Evolutionary conservation across 129 eudicot genomes (phyloP).

Genomic region (Smallanthus sonchifolius): DNA sequence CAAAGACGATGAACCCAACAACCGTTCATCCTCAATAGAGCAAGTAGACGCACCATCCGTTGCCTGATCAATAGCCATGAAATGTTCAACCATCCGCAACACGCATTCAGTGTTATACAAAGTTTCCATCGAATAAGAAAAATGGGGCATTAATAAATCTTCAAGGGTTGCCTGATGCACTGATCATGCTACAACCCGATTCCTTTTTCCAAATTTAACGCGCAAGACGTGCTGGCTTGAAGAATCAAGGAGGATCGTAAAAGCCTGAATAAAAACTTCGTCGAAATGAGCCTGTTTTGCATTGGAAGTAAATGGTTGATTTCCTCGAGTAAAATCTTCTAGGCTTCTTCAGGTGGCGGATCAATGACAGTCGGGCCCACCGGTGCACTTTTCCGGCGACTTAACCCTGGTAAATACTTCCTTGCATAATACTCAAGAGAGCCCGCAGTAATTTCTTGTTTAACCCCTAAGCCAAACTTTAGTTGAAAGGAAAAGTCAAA

Average conservation of each 20-base stretch:
- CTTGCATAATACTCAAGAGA: conserved; percentile 67
- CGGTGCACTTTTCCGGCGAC: conserved; percentile 59
- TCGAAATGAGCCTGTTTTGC: conserved; percentile 68
- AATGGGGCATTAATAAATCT: conserved; percentile 84
- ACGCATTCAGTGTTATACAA: conserved; percentile 88
- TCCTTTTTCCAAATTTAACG: conserved; percentile 73
- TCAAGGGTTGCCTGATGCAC: conserved; percentile 88
- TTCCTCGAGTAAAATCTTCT: conserved; percentile 73
- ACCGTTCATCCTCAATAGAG: conserved; percentile 64
- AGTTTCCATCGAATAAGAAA: conserved; percentile 93
- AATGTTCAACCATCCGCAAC: conserved; percentile 79
- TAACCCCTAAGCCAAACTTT: conserved; percentile 61
- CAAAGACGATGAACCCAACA: conserved; percentile 83
- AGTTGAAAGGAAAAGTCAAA: conserved; percentile 61
- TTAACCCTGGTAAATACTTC: conserved; percentile 72
- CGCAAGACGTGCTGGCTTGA: conserved; percentile 45
- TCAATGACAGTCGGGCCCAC: conserved; percentile 24
- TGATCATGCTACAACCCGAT: conserved; percentile 89
- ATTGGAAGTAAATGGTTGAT: conserved; percentile 64
- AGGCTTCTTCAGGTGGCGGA: conserved; percentile 64
- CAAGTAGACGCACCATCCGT: conserved; percentile 80
- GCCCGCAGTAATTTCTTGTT: conserved; percentile 68
- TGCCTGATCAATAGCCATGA: conserved; percentile 73
- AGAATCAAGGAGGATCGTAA: conserved; percentile 73
- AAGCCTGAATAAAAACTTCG: conserved; percentile 70